Conservation (phyloP, 1,139 yeast species). For the Yamadazyma epiphylla region DNA sequence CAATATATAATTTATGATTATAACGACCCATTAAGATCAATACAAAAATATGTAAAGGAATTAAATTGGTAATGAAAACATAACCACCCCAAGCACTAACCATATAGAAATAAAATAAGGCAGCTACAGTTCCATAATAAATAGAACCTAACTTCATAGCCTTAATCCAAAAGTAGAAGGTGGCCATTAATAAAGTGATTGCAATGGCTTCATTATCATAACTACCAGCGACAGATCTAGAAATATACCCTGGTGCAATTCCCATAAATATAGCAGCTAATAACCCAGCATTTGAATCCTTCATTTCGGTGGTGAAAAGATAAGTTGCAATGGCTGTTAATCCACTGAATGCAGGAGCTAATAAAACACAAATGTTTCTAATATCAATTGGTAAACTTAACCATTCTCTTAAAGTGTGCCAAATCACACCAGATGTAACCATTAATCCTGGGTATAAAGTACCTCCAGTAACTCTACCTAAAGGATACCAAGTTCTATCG, state of each 20-base stretch:
- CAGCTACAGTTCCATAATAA: conserved; percentile 78
- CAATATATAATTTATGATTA: conserved; percentile 74
- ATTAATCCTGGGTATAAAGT: conserved; percentile 96
- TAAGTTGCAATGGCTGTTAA: conserved; percentile 92
- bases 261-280: conserved; percentile 94
- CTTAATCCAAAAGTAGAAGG: conserved; percentile 95
- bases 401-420: conserved; percentile 63
- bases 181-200: conserved; percentile 89
- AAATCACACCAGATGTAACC: conserved; percentile 93
- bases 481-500: conserved; percentile 98
- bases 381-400: conserved; percentile 86
- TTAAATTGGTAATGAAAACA: conserved; percentile 95
- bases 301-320: conserved; percentile 83
- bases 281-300: conserved; percentile 85
- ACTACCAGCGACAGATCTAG: conserved; percentile 97
- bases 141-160: conserved; percentile 89
- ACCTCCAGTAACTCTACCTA: conserved; percentile 99
- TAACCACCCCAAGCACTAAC: conserved; percentile 99
- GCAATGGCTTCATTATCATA: conserved; percentile 99
- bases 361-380: conserved; percentile 89
- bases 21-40: conserved; percentile 93
- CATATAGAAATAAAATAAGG: conserved; percentile 94
- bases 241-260: conserved; percentile 97
- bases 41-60: conserved; percentile 93
- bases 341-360: conserved; percentile 96